Evolutionary conservation across 2,329 filamentous ascomycete genomes (phyloP), one percentile per base, ranked within the genome.

Genomic region (Pleurostoma richardsiae): DNA sequence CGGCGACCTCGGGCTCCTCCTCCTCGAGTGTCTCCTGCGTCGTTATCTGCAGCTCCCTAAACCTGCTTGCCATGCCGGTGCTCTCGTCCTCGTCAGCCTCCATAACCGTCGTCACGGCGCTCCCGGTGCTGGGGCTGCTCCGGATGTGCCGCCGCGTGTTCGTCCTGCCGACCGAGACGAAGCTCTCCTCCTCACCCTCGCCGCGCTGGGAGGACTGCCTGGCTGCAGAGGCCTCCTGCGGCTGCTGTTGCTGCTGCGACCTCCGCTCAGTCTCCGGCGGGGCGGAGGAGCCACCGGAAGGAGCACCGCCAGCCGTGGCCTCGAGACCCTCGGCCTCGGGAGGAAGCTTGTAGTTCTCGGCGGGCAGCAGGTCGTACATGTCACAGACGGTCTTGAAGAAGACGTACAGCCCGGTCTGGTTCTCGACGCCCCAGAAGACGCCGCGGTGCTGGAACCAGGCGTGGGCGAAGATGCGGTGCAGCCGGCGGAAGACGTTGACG

Each of bases 381-480:
- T 99, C 94, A 66, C 92, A 97, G 27, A 97, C 91, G 0, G 87
- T 94, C 76, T 96, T 97, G 77, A 97, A 99, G 60, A 99, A 86
- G 48, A 95, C 82, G 64, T 99, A 99, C 8, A 99, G 72, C 1
- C 94, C 94, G n/a, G 89, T 90, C 63, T 90, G 83, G 7, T 82
- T 81, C 69, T 99, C 94, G 2, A 97, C 86, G 39, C 88, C 83
- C 90, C 92, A 97, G 66, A 97, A 99, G 45, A 96, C 89, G 46
- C 87, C 86, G 41, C 91, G 82, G 66, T 99, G 94, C 69, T 96
- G 90, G 66, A 96, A 99, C 94, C 94, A 99, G 6, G 94, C 94
- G 64, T 99, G 94, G 41, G 94, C 94, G 63, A 97, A 99, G 67
- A 99, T 97, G 50, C 94, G 82, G 66, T 99, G 95, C 43, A 97